Evolutionary conservation across 2,329 filamentous ascomycete species (phyloP).

Genomic region (Xylariaceae sp.): DNA sequence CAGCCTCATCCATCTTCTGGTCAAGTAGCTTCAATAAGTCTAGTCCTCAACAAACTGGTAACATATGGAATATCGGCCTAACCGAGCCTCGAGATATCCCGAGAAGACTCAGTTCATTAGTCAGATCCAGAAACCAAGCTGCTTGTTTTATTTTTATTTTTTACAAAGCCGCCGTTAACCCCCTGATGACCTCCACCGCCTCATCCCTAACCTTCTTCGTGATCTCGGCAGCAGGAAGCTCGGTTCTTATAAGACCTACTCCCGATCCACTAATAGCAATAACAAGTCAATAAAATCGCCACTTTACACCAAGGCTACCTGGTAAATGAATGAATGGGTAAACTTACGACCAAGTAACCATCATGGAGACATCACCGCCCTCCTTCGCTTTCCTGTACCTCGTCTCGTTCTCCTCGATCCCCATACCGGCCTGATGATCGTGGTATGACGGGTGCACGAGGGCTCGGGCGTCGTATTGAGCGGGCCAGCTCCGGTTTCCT

Average conservation of each 20-base stretch:
- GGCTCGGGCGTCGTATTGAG: constrained; percentile 42
- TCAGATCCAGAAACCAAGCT: no score
- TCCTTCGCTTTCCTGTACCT: constrained; percentile 36
- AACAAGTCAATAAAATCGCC: constrained; percentile 4
- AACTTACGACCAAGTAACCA: constrained; percentile 45
- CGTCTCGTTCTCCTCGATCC: constrained; percentile 38
- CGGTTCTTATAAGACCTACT: constrained; percentile 38
- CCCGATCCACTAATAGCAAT: constrained; percentile 36
- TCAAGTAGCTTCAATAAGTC: no score
- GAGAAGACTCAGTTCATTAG: no score
- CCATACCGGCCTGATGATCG: constrained; percentile 36
- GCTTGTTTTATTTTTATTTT: no score
- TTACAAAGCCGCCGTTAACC: no score
- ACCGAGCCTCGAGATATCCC: no score
- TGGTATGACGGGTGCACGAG: constrained; percentile 38
- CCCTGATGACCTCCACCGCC: constrained; percentile 33
- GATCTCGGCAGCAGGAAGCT: constrained; percentile 39
- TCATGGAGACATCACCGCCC: constrained; percentile 36
- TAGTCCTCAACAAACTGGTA: no score
- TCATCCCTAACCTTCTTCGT: constrained; percentile 37
- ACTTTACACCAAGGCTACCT: neutral
- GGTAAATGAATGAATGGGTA: neutral
- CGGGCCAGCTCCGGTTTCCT: constrained; percentile 39
- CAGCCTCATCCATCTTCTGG: no score
- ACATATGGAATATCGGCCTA: no score